These are phyloP conservation scores for Apophysomyces sp. DNA, from an alignment of 371 early-diverging fungal species.

Conservation along the genomic window DNA sequence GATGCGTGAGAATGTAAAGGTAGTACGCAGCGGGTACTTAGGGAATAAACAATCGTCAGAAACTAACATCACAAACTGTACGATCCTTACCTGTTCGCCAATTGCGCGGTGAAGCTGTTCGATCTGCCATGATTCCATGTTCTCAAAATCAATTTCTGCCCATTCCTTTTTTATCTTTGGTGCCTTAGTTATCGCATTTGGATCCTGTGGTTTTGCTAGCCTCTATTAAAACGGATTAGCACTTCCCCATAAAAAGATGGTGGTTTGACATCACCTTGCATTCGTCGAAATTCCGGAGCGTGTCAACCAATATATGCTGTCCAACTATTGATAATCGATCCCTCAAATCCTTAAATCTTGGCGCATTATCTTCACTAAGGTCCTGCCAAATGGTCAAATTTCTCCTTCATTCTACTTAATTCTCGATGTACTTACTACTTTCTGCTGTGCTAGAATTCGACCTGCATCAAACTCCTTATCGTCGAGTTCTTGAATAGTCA, in stretches of 20 bases:
- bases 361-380: constrained; percentile 6
- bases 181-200: constrained; percentile 66
- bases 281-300: constrained; percentile 58
- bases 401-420: neutral
- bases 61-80: constrained; percentile 8
- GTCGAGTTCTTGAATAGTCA: constrained; percentile 86
- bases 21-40: constrained; percentile 37
- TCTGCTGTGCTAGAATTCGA: constrained; percentile 71
- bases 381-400: constrained; percentile 1
- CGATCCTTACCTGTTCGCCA: constrained; percentile 64
- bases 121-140: constrained; percentile 61
- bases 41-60: neutral
- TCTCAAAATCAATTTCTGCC: constrained; percentile 61
- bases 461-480: constrained; percentile 84
- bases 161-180: constrained; percentile 67
- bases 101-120: constrained; percentile 73
- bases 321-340: constrained; percentile 64
- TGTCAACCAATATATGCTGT: constrained; percentile 60
- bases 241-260: neutral
- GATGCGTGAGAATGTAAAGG: constrained; percentile 23
- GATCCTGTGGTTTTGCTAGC: constrained; percentile 65
- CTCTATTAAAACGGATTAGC: constrained; percentile 22
- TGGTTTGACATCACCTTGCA: constrained; percentile 35
- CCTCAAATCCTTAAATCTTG: constrained; percentile 21
- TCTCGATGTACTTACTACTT: constrained; percentile 26